Evolutionary conservation across 306 rosid genomes (phyloP).

Genomic region (Lablab purpureus): DNA sequence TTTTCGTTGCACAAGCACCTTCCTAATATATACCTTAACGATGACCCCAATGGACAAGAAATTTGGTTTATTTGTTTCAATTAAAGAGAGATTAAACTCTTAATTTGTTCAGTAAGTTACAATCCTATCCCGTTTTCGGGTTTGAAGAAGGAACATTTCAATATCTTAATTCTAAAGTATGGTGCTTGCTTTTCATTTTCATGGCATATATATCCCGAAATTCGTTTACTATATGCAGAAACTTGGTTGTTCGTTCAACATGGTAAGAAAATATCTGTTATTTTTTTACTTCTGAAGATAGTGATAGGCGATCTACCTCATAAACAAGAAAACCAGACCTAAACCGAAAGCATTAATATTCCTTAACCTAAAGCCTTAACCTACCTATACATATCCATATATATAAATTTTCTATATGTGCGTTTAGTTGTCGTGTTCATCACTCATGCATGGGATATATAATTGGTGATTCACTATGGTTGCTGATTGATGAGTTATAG

Average conservation of each 20-base stretch:
- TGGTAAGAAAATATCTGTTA: not conserved
- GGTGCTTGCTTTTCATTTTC: not conserved
- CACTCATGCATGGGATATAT: slow-evolving; percentile 16
- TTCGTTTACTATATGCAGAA: not conserved
- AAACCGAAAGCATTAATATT: slow-evolving; percentile 5
- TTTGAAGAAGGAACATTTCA: not conserved
- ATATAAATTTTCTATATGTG: not conserved
- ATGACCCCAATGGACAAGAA: not conserved
- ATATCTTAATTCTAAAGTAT: not conserved
- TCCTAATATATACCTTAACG: not conserved
- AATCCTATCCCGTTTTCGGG: not conserved
- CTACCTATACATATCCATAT: not conserved
- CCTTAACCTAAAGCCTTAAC: slow-evolving; percentile 14
- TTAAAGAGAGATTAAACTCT: not conserved
- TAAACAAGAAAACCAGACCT: slow-evolving; percentile 38
- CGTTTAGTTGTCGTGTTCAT: slow-evolving; percentile 46
- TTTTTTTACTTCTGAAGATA: slow-evolving; percentile 2
- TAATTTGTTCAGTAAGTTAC: not conserved
- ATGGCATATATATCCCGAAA: not conserved
- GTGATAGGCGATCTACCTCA: slow-evolving; percentile 40
- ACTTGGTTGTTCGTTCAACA: not conserved
- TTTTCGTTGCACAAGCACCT: no score
- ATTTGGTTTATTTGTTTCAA: not conserved
- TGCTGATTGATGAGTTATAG: slow-evolving; percentile 30
- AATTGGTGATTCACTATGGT: slow-evolving; percentile 38